Evolutionary conservation across 2,329 filamentous ascomycete species (phyloP).

Genomic region (Xylariaceae sp.): DNA sequence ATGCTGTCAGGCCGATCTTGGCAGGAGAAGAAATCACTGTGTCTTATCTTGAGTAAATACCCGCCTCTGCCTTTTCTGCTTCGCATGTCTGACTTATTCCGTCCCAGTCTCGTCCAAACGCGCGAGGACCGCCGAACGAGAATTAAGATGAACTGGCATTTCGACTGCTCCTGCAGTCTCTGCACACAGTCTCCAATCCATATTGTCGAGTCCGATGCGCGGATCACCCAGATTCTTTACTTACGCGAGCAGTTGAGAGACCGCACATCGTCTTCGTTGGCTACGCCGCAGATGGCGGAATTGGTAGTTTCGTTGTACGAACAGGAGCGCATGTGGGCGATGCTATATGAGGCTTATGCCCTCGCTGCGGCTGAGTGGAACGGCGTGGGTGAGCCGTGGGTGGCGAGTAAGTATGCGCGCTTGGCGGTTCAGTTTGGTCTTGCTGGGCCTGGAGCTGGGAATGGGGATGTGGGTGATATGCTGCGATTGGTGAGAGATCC

Average conservation of each 20-base stretch:
- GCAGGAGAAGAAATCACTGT: conserved; percentile 44
- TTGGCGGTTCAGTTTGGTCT: conserved; percentile 38
- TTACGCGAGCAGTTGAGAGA: conserved; percentile 32
- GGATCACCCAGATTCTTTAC: conserved; percentile 35
- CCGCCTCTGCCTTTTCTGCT: neutral
- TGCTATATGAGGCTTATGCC: conserved; percentile 34
- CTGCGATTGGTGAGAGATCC: conserved; percentile 33
- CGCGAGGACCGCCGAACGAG: conserved; percentile 30
- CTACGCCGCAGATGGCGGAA: conserved; percentile 38
- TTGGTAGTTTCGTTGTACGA: conserved; percentile 38
- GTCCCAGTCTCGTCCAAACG: conserved; percentile 30
- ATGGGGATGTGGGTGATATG: conserved; percentile 37
- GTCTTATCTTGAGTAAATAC: conserved; percentile 39
- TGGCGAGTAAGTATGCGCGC: conserved; percentile 37
- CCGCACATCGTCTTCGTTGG: conserved; percentile 29
- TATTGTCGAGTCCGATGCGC: conserved; percentile 36
- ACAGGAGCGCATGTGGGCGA: conserved; percentile 38
- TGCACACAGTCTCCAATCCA: conserved; percentile 35
- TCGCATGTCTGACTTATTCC: neutral
- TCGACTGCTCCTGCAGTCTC: conserved; percentile 39
- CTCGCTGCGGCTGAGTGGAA: conserved; percentile 40
- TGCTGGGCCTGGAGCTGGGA: conserved; percentile 27
- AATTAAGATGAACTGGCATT: conserved; percentile 38
- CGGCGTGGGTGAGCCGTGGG: conserved; percentile 38
- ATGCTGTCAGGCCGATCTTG: conserved; percentile 38